Evolutionary conservation across 129 eudicot species (phyloP).

Genomic region (Tagetes erecta): DNA sequence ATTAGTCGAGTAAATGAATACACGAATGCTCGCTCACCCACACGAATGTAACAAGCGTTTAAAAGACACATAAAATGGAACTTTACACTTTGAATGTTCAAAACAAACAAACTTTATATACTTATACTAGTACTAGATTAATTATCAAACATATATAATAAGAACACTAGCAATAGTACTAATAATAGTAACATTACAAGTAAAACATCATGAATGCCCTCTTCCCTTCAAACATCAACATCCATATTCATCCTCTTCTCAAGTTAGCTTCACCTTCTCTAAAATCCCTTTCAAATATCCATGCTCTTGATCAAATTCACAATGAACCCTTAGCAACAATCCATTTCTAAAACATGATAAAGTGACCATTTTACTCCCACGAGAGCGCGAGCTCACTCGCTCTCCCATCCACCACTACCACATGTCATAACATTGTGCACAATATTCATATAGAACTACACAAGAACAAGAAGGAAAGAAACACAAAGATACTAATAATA

Average conservation of each 20-base stretch:
- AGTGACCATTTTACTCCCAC: slow-evolving; percentile 25
- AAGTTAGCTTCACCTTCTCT: slow-evolving; percentile 23
- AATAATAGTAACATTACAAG: slow-evolving; percentile 26
- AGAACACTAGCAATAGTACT: slow-evolving; percentile 3
- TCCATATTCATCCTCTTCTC: slow-evolving; percentile 30
- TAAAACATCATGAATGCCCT: slow-evolving; percentile 30
- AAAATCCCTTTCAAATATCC: not conserved
- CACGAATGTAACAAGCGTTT: not conserved
- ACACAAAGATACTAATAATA: slow-evolving; percentile 26
- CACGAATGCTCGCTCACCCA: no score
- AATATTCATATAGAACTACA: slow-evolving; percentile 43
- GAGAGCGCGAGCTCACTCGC: not conserved
- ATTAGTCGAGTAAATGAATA: no score
- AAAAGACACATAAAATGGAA: not conserved
- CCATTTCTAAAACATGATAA: slow-evolving; percentile 3
- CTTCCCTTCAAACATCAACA: slow-evolving; percentile 40
- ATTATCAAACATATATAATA: slow-evolving; percentile 20
- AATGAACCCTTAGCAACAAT: slow-evolving; percentile 14
- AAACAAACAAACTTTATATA: slow-evolving; percentile 34
- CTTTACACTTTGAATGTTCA: not conserved
- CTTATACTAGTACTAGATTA: slow-evolving; percentile 35
- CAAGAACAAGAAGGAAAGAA: slow-evolving; percentile 16
- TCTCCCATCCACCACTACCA: slow-evolving; percentile 12
- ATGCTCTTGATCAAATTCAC: slow-evolving; percentile 16
- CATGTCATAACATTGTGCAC: slow-evolving; percentile 40